Evolutionary conservation across 768 basidiomycete genomes (phyloP), one percentile per base, ranked within the genome.

Genomic region (Hypsizygus marmoreus): DNA sequence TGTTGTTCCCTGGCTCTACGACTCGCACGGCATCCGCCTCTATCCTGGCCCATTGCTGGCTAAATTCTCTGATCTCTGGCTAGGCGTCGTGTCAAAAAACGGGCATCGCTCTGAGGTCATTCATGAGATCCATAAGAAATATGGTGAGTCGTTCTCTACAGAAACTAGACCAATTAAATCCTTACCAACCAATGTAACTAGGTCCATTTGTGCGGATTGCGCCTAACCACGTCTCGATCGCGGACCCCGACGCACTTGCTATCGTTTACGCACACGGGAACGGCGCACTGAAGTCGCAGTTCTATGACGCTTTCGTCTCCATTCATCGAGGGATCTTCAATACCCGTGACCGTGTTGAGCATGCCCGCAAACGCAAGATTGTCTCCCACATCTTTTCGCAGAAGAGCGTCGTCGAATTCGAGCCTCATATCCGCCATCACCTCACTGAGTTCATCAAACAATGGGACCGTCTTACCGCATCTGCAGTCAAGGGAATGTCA

Each of bases 321-420:
- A 87, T 88, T 46, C 71, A 69, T 24, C 77, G 84, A 23, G 86
- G 86, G 1, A 68, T 91, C 22, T 90, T 91, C 77, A 89, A 85
- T 63, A 88, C 86, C 13, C 81, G 90, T 34, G 80, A 87, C 58
- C 81, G 90, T 24, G 60, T 66, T 5, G 88, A 91, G 46, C 92
- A 95, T 61, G 76, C 88, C 5, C 82, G 92, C 32, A 95, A 94
- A 68, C 84, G 91, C 70, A 95, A 95, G 70, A 89, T 97, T 49
- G 80, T 95, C 35, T 85, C 89, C 1, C 82, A 89, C 59, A 85
- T 91, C 56, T 90, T 90, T 67, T 84, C 85, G 1, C 86, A 88
- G 60, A 93, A 93, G 71, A 88, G 67, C 43, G 90, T 95, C 4
- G 62, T 89, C 47, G 88, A 91, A 55, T 95, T 95, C 49, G 91